Base-by-base conservation (phyloP, 148 eudicot genomes). In the Beta vulgaris region DNA sequence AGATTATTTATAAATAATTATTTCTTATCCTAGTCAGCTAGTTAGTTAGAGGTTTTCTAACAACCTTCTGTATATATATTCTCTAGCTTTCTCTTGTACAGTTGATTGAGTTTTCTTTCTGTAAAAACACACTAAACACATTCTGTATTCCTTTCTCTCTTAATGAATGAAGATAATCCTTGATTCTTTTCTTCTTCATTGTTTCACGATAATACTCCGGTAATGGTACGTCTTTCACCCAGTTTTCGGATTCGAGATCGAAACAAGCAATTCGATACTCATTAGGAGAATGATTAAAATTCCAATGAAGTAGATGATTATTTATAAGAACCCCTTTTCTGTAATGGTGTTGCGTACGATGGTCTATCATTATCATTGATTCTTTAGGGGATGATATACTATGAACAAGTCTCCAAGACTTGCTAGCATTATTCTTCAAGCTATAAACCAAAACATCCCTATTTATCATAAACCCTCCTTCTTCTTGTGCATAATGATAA, bases 171-270 rank as follows among this genome's bases (percentile, higher is more conserved):
- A n/a, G n/a, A n/a, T n/a, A n/a, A n/a, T n/a, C n/a, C n/a, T n/a
- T n/a, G n/a, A n/a, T n/a, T n/a, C n/a, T n/a, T n/a, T n/a, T n/a
- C n/a, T n/a, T 6, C 26, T 1, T n/a, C 18, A 7, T 14, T 25
- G 2, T 36, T 2, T 31, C 14, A 3, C 7, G 14, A n/a, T n/a
- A n/a, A 14, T 39, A 10, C 2, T 26, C 37, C 9, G 77, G 69
- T 10, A 74, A n/a, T 3, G 77, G 34, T 6, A 74, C 71, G 8
- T 64, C 76, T 19, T 51, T 13, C 26, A 31, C 46, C 77, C 77
- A 74, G 26, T 2, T 31, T 8, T 74, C 69, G 9, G 37, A 25
- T 4, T 49, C 1, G 14, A 74, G 61, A 74, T 74, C 62, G 32
- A 74, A 74, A 63, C 71, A 64, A 49, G 12, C 59, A 16, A 64